phyloP scores from a whole-genome alignment of 768 basidiomycete species.

The Pisolithus orientalis region DNA sequence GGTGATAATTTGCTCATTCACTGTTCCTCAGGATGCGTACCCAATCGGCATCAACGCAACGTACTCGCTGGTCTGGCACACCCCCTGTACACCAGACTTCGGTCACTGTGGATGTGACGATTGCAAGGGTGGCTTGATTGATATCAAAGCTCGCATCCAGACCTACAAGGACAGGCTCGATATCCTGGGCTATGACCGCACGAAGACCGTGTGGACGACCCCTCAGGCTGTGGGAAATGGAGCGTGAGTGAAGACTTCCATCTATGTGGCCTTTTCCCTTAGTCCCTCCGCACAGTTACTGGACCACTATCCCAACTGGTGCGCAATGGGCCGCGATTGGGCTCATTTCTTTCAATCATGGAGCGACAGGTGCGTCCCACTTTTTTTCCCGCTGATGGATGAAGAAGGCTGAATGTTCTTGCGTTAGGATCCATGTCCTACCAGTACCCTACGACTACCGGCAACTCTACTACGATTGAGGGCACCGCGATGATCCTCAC shows the following conservation, averaged over 20 bases:
- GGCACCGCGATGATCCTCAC: constrained; percentile 9
- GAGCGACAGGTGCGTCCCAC: constrained; percentile 15
- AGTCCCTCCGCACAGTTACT: constrained; percentile 15
- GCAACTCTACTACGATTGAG: constrained; percentile 1
- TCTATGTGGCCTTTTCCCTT: background rate
- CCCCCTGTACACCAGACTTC: constrained; percentile 54
- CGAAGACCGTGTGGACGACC: constrained; percentile 69
- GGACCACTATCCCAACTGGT: constrained; percentile 23
- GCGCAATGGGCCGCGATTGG: constrained; percentile 20
- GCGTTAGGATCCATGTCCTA: constrained; percentile 22
- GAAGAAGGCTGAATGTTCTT: background rate
- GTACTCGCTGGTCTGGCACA: constrained; percentile 53
- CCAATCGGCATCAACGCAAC: constrained; percentile 53
- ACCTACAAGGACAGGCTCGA: constrained; percentile 53
- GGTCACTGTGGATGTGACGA: constrained; percentile 73
- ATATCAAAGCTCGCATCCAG: constrained; percentile 62
- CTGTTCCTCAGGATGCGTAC: constrained; percentile 12
- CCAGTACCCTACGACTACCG: constrained; percentile 5
- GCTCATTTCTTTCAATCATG: constrained; percentile 21
- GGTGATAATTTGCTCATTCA: background rate
- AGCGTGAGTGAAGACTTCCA: constrained; percentile 15
- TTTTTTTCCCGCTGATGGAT: background rate
- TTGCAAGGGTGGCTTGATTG: constrained; percentile 58
- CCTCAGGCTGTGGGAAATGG: constrained; percentile 67
- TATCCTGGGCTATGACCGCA: constrained; percentile 57